A percentile compares a stretch with the other conserved stretches of the same genome.
Conservation (phyloP, 164 flowering plant species). For the Stephania cephalantha region DNA sequence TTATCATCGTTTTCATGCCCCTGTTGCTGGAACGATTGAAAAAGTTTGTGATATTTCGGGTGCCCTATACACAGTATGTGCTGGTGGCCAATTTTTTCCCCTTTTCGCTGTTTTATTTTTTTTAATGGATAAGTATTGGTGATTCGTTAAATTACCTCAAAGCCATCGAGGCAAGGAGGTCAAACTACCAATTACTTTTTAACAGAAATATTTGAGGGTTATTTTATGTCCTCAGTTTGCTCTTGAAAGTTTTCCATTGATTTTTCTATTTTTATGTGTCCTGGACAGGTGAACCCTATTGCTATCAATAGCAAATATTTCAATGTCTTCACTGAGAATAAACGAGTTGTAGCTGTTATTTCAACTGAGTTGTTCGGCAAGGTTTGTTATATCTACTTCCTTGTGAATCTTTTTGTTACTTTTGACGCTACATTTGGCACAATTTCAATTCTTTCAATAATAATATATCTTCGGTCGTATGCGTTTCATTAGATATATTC, state of each 20-base stretch:
- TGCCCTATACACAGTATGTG: conserved; percentile 72
- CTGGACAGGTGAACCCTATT: conserved; percentile 78
- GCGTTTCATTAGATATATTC: not conserved
- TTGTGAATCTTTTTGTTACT: not conserved
- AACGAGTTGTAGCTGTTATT: conserved; percentile 72
- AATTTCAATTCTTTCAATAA: not conserved
- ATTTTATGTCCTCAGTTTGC: not conserved
- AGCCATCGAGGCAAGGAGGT: not conserved
- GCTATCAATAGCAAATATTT: conserved; percentile 97
- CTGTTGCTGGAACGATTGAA: conserved; percentile 79
- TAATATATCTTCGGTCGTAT: not conserved
- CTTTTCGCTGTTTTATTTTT: not conserved
- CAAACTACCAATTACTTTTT: not conserved
- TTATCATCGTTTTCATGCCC: conserved; percentile 90
- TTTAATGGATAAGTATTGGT: not conserved
- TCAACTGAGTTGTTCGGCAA: conserved; percentile 79
- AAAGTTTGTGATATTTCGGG: conserved; percentile 67
- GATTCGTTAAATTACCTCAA: not conserved
- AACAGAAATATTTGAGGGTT: not conserved
- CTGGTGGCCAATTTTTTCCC: not conserved
- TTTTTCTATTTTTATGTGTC: conserved; percentile 8
- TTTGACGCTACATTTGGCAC: not conserved
- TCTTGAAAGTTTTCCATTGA: not conserved
- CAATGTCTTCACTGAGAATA: conserved; percentile 95
- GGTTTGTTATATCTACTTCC: conserved; percentile 48